Evolutionary conservation across 176 grass and related monocot genomes (phyloP), one percentile per base, ranked within the genome.

Genomic region (Oryza rufipogon): DNA sequence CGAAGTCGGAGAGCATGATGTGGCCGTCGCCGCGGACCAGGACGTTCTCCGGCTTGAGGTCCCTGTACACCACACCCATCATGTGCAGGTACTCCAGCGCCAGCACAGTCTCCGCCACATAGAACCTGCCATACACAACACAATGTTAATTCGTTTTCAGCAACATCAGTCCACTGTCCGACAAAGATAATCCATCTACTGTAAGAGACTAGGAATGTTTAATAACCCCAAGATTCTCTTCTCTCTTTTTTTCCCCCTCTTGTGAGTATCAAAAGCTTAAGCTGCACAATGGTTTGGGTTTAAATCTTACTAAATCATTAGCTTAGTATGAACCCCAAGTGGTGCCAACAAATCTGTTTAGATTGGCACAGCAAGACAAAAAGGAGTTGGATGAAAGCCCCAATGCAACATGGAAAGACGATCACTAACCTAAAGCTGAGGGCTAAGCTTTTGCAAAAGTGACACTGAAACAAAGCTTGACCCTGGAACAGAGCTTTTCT

Each of bases 1-100:
- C 95, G 56, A 97, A 97, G 87, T 97, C 95, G 42, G 95, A 97
- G 81, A 97, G 95, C 95, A 97, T 97, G 77, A 97, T 94, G 84
- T 97, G 95, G 48, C 95, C 92, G 41, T 97, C 95, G 70, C 89
- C 74, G 19, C 95, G 80, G 16, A 97, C 92, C 73, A 97, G 90
- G 54, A 97, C 90, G 66, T 97, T 97, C 87, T 97, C 95, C 74
- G 95, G 95, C 80, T 97, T 97, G 20, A 97, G 86, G 74, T 97
- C 95, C 80, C 95, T 19, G 92, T 97, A 97, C 70, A 97, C 91
- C 69, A 97, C 95, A 60, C 95, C 95, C 95, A 97, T 97, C 95
- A 97, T 97, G 88, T 97, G 95, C 82, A 97, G 86, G 81, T 97
- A 97, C 75, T 97, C 95, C 81, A 97, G 26, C 26, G 92, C 95